These are phyloP conservation scores for Metschnikowia kofuensis DNA, from an alignment of 805 yeast species.

Conservation along the genomic window DNA sequence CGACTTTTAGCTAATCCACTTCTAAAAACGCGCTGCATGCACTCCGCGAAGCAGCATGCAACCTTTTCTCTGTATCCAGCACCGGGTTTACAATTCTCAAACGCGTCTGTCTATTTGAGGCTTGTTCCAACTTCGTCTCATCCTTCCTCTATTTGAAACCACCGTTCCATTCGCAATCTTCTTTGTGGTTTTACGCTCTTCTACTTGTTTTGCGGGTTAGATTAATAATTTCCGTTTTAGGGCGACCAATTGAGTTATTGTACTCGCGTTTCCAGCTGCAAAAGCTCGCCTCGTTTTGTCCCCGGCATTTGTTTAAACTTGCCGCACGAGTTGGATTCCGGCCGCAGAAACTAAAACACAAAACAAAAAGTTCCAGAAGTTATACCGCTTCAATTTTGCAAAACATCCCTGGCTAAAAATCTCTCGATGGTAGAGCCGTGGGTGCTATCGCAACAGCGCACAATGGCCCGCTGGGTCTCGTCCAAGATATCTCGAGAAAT, in stretches of 20 bases:
- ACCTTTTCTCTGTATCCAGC: background rate
- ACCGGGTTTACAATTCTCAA: background rate
- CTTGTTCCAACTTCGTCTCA: background rate
- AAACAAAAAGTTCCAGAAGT: too few relatives aligned
- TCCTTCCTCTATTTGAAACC: background rate
- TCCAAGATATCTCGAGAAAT: conserved; percentile 29
- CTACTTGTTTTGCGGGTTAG: too few relatives aligned
- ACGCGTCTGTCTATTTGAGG: background rate
- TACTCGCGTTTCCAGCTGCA: too few relatives aligned
- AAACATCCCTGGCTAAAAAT: background rate
- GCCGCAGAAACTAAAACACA: background rate
- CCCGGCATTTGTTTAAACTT: too few relatives aligned
- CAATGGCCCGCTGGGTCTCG: conserved; percentile 51
- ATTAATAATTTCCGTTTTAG: too few relatives aligned
- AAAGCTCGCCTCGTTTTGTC: too few relatives aligned
- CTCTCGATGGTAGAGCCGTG: conserved; percentile 24
- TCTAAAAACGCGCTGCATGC: background rate
- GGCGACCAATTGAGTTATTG: too few relatives aligned
- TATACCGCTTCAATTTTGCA: background rate
- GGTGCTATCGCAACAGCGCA: conserved; percentile 44
- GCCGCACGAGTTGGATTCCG: background rate
- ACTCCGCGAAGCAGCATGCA: background rate
- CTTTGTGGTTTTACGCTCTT: background rate
- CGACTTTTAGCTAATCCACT: too few relatives aligned
- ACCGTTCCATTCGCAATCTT: background rate